Evolutionary conservation across 1,284 basidiomycete species (phyloP), one percentile per base, ranked within the genome.

Genomic region (Phylloboletellus chloephorus): DNA sequence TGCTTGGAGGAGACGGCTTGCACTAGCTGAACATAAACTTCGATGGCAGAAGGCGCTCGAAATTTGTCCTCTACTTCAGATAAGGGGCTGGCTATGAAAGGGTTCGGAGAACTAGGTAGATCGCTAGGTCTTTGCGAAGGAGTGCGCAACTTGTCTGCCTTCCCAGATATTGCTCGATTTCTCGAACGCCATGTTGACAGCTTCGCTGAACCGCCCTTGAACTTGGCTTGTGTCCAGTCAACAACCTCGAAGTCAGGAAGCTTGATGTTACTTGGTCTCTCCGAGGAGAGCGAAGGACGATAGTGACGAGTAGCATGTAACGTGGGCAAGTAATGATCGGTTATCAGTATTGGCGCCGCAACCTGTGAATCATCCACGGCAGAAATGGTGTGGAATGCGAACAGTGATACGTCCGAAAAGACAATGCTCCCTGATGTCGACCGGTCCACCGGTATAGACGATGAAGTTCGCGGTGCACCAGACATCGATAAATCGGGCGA

Each of bases 291-390:
- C 20, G 59, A 60, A 21, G 76, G 72, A 48, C 75, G 71, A 21
- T 53, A 41, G 52, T 75, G 73, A 5, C 48, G 46, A 10, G 57
- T 43, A 28, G 63, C 37, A 54, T 79, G 79, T 43, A 80, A 78
- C 3, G 58, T 57, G n/a, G 64, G 54, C 15, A 87, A 68, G 45
- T 73, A 57, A 20, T 66, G 71, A 51, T 88, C 85, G 3, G 74
- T 78, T 40, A 86, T 73, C 12, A 88, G 51, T 36, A 88, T 57
- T 10, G 85, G 85, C 15, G 69, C 68, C 13, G 77, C 70, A 29
- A 59, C 41, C 43, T 61, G 58, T 25, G 65, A 41, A 37, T 60
- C 54, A 7, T 49, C 47, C 12, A 25, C 23, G 12, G 52, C 50
- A 17, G 47, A 41, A 36, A 50, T 31, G 7, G 45, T 36, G 23